These are phyloP conservation scores for Aspergillus ochraceoroseus DNA, from an alignment of 2,329 filamentous ascomycete genomes.

Conservation along the genomic window DNA sequence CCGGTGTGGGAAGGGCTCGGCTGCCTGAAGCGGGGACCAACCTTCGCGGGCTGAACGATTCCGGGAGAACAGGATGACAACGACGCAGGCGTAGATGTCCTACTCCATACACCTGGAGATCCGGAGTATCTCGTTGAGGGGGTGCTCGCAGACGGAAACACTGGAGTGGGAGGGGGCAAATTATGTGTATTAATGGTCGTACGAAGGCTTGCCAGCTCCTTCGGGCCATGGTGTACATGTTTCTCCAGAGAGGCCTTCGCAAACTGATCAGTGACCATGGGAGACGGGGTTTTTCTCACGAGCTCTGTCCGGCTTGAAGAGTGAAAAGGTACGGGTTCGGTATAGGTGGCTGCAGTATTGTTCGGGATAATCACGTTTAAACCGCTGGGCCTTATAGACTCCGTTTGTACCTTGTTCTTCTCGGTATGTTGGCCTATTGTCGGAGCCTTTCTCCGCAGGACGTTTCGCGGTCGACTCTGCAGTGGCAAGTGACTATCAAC, in stretches of 20 bases:
- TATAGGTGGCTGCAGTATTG: constrained; percentile 17
- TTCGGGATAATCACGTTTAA: constrained; percentile 33
- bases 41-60: constrained; percentile 40
- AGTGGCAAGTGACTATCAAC: constrained; percentile 18
- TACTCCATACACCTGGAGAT: constrained; percentile 46
- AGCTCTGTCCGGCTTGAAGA: constrained; percentile 15
- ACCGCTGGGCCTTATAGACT: constrained; percentile 20
- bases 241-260: constrained; percentile 17
- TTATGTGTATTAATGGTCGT: constrained; percentile 35
- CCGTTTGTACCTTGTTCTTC: constrained; percentile 17
- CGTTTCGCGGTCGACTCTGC: constrained; percentile 34
- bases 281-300: constrained; percentile 13
- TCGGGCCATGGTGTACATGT: constrained; percentile 27
- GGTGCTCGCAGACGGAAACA: constrained; percentile 39
- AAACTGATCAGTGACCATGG: constrained; percentile 16
- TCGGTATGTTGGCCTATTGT: constrained; percentile 37
- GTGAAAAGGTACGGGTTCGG: constrained; percentile 14
- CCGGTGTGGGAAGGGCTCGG: constrained; percentile 38
- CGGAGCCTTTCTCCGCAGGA: constrained; percentile 42
- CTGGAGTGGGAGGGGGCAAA: constrained; percentile 37
- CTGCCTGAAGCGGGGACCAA: constrained; percentile 34
- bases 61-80: constrained; percentile 49
- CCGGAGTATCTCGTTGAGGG: constrained; percentile 46
- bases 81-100: constrained; percentile 48
- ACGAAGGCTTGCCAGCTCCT: constrained; percentile 38